Conservation (phyloP, 352 stramenopile species). For the Saprolegnia diclina region DNA sequence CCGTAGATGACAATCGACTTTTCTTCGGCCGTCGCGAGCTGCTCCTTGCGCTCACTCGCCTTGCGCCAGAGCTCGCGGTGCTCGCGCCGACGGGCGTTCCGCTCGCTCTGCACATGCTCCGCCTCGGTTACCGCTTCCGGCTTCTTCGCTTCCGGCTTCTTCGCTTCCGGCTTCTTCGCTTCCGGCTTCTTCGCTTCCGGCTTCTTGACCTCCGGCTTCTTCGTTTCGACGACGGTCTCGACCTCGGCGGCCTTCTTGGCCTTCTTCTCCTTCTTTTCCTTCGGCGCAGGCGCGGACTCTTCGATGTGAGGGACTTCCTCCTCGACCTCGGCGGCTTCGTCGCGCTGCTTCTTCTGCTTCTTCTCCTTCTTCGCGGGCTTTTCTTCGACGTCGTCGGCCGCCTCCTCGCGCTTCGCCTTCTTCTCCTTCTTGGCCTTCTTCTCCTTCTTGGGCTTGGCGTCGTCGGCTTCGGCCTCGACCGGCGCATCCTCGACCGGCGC, state of each 20-base stretch:
- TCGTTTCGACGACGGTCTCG: neutral
- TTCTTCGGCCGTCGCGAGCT: conserved; percentile 40
- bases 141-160: neutral
- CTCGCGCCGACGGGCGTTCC: conserved; percentile 66
- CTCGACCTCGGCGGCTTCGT: conserved; percentile 26
- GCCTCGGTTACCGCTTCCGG: conserved; percentile 18
- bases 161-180: neutral
- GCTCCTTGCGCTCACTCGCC: conserved; percentile 58
- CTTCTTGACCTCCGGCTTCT: too few relatives aligned
- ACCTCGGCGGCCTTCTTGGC: neutral
- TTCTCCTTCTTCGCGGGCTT: conserved; percentile 27
- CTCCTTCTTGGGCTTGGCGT: neutral
- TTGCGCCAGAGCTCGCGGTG: conserved; percentile 73
- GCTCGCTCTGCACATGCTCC: conserved; percentile 59
- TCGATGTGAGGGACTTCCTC: conserved; percentile 9
- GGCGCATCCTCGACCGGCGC: conserved; percentile 28
- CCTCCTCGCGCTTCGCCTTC: conserved; percentile 12
- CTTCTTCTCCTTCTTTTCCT: conserved; percentile 12
- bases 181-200: neutral
- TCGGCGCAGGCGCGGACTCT: conserved; percentile 1
- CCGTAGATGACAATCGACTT: conserved; percentile 77
- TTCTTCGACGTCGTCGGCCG: conserved; percentile 10
- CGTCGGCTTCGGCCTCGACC: conserved; percentile 21
- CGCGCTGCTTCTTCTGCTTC: conserved; percentile 34
- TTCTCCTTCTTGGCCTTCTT: conserved; percentile 23